Evolutionary conservation across 352 stramenopile species (phyloP).

Genomic region (Globisporangium cylindrosporum): DNA sequence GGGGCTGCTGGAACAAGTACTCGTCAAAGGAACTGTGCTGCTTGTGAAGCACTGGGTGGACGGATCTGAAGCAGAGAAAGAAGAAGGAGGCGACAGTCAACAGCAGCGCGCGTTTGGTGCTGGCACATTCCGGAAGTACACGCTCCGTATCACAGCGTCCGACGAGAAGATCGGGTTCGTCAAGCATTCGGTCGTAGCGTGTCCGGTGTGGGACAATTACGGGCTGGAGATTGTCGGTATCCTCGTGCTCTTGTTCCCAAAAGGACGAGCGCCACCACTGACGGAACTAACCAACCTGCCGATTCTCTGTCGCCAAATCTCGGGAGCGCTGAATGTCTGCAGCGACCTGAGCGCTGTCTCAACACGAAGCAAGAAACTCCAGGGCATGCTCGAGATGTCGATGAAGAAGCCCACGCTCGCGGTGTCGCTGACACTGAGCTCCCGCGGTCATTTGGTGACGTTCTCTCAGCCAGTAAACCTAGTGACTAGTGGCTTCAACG

Average conservation of each 20-base stretch:
- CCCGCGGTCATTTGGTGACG: conserved; percentile 40
- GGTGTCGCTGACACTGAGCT: conserved; percentile 49
- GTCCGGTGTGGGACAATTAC: conserved; percentile 65
- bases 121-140: conserved; percentile 24
- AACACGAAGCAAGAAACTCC: conserved; percentile 39
- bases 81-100: background rate
- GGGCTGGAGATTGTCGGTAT: conserved; percentile 64
- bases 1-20: conserved; percentile 57
- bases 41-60: conserved; percentile 57
- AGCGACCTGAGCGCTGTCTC: conserved; percentile 47
- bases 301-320: conserved; percentile 65
- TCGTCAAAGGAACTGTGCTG: conserved; percentile 40
- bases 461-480: conserved; percentile 66
- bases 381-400: conserved; percentile 49
- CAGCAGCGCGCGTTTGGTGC: background rate
- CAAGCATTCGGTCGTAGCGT: conserved; percentile 60
- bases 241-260: conserved; percentile 56
- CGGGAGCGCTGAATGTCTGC: conserved; percentile 67
- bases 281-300: conserved; percentile 54
- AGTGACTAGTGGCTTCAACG: conserved; percentile 34
- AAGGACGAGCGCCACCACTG: conserved; percentile 23
- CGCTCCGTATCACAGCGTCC: conserved; percentile 32
- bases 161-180: conserved; percentile 53
- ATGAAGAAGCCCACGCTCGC: conserved; percentile 23
- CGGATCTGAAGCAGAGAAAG: conserved; percentile 11